Conservation (phyloP, 148 eudicot genomes). For the Rhododendron molle region DNA sequence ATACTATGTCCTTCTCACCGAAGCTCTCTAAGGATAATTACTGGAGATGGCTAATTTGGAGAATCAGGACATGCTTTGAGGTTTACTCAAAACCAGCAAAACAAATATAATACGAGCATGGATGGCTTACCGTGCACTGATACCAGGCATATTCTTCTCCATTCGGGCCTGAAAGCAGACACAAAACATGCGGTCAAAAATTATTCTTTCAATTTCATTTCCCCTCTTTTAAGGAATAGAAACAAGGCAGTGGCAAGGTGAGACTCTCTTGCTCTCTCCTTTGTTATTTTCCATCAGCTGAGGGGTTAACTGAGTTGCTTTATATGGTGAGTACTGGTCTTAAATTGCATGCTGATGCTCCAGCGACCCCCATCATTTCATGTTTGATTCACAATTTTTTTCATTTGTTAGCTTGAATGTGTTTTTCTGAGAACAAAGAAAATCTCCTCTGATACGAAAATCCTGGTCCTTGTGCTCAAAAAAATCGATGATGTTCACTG, state of each 20-base stretch:
- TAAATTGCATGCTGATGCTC: background rate
- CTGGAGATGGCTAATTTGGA: conserved; percentile 6
- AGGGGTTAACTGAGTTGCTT: background rate
- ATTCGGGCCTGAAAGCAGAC: conserved; percentile 69
- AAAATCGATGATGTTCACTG: background rate
- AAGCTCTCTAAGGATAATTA: background rate
- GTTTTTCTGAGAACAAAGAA: background rate
- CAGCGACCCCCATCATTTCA: background rate
- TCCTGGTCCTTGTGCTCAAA: background rate
- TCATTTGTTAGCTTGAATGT: background rate
- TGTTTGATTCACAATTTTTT: background rate
- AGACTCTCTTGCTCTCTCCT: background rate
- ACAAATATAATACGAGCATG: background rate
- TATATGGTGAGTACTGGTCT: background rate
- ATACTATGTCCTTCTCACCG: too few relatives aligned
- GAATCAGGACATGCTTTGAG: background rate
- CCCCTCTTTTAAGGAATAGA: background rate
- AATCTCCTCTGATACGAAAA: background rate
- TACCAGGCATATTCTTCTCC: conserved; percentile 98
- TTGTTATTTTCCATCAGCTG: background rate
- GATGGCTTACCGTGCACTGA: conserved; percentile 79
- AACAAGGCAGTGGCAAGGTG: background rate
- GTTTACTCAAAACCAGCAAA: conserved; percentile 1
- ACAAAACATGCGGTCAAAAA: background rate
- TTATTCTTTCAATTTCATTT: background rate